Conservation (phyloP, 129 eudicot species). For the Heracleum sosnowskyi region DNA sequence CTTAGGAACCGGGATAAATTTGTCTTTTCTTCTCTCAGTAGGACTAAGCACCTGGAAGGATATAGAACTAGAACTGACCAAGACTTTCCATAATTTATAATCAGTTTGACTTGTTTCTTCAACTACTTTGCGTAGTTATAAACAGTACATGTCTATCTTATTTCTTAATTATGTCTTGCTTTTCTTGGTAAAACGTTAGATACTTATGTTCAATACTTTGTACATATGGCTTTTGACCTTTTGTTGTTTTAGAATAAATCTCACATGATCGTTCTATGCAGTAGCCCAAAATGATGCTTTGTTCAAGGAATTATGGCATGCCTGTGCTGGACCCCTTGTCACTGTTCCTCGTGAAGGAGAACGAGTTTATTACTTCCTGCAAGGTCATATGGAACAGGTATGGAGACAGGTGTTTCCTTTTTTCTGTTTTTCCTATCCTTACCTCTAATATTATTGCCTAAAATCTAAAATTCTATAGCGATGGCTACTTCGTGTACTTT, state of each 20-base stretch:
- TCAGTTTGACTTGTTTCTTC: neutral
- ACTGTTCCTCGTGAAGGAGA: conserved; percentile 53
- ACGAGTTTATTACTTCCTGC: conserved; percentile 53
- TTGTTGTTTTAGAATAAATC: neutral
- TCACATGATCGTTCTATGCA: neutral
- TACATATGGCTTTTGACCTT: neutral
- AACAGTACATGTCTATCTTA: neutral
- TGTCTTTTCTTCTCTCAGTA: neutral
- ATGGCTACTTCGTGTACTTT: neutral
- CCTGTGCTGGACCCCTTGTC: conserved; percentile 63
- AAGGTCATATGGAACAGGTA: conserved; percentile 87
- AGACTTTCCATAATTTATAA: neutral
- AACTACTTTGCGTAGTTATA: neutral
- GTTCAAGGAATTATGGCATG: conserved; percentile 51
- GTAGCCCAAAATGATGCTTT: conserved; percentile 33
- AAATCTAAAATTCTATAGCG: neutral
- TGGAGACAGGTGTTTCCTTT: neutral
- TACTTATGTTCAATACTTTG: no score
- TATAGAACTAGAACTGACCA: neutral
- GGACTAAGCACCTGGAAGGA: neutral
- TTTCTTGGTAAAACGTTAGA: neutral
- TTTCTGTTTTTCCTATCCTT: neutral
- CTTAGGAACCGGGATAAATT: neutral
- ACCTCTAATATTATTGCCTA: neutral
- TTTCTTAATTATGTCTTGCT: neutral